phyloP scores from a whole-genome alignment of 352 stramenopile genomes.

The Phytophthora podocarpi region DNA sequence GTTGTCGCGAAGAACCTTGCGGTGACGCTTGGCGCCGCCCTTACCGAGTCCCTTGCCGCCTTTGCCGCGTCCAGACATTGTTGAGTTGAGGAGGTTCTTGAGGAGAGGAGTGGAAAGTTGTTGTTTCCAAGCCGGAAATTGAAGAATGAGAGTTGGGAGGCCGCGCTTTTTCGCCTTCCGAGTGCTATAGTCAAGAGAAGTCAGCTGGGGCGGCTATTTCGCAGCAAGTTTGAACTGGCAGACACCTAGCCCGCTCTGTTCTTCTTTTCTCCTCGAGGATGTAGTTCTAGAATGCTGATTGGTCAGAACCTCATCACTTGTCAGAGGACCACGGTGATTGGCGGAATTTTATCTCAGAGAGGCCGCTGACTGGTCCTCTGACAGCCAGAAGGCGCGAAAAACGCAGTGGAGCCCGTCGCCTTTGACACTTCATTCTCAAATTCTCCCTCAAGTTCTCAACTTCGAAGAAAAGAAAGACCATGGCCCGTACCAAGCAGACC shows the following conservation, averaged over 20 bases:
- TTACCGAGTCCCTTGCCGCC: conserved; percentile 83
- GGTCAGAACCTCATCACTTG: conserved; percentile 11
- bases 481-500: conserved; percentile 98
- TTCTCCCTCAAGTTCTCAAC: conserved; percentile 20
- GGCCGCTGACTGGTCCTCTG: conserved; percentile 1
- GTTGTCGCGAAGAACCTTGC: conserved; percentile 91
- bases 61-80: conserved; percentile 85
- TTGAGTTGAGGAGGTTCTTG: conserved; percentile 25
- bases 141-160: conserved; percentile 48
- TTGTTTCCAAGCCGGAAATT: conserved; percentile 53
- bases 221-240: conserved; percentile 13
- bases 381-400: conserved; percentile 13
- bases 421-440: not conserved
- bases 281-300: conserved; percentile 10
- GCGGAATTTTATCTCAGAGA: conserved; percentile 3
- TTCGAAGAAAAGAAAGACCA: conserved; percentile 41
- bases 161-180: not conserved
- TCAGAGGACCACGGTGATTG: conserved; percentile 20
- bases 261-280: not conserved
- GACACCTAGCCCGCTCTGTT: conserved; percentile 15
- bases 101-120: conserved; percentile 21
- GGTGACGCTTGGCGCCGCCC: conserved; percentile 85
- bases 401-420: no score
- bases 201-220: conserved; percentile 9
- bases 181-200: not conserved